Conservation (phyloP, 352 stramenopile species). For the Phytophthora pistaciae region DNA sequence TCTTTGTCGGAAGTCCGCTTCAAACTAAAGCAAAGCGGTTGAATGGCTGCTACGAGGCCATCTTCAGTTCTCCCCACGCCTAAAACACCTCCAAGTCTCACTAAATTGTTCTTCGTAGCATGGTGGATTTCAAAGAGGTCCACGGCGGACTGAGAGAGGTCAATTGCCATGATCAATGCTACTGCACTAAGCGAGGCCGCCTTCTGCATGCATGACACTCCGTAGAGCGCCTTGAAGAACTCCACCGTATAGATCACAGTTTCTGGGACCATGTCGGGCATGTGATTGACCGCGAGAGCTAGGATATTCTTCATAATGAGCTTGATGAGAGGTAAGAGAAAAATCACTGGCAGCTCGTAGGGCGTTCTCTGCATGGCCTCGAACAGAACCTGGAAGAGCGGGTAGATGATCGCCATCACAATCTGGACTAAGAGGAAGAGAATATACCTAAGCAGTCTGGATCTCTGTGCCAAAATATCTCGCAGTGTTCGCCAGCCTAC, state of each 20-base stretch:
- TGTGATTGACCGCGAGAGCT: not conserved
- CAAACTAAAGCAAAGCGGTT: not conserved
- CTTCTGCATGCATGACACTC: not conserved
- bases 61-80: not conserved
- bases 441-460: not conserved
- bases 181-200: not conserved
- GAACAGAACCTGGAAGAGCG: slow-evolving; percentile 12
- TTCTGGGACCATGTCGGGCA: not conserved
- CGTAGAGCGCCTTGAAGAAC: not conserved
- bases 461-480: not conserved
- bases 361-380: not conserved
- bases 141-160: not conserved
- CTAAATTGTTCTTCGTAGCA: not conserved
- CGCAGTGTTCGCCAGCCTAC: not conserved
- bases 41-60: not conserved
- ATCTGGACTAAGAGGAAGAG: not conserved
- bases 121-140: not conserved
- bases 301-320: slow-evolving; percentile 30
- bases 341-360: not conserved
- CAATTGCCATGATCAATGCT: not conserved
- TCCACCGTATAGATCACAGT: not conserved
- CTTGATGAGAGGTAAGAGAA: slow-evolving; percentile 34
- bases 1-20: not conserved
- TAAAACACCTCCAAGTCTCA: not conserved
- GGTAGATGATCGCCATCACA: slow-evolving; percentile 16